Evolutionary conservation across 164 flowering plant species (phyloP).

Genomic region (Platanus orientalis): DNA sequence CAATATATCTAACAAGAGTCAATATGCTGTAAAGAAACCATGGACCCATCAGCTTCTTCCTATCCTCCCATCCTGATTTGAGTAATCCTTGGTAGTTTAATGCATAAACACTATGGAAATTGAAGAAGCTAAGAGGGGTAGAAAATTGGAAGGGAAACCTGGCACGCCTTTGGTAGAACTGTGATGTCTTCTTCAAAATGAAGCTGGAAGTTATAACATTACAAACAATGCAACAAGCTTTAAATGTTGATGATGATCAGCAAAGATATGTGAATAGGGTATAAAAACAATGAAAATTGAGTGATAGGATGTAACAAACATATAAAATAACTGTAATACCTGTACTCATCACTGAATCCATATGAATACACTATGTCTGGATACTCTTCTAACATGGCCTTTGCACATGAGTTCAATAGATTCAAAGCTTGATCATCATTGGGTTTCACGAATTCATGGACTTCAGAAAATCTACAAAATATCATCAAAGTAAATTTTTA

Average conservation of each 20-base stretch:
- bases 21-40: too few species aligned
- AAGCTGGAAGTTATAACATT: constrained; percentile 47
- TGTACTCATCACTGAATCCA: constrained; percentile 91
- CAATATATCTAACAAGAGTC: too few species aligned
- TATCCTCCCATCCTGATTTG: neutral
- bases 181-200: constrained; percentile 58
- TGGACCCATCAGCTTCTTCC: neutral
- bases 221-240: constrained; percentile 8
- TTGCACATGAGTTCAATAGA: constrained; percentile 91
- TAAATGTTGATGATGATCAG: neutral
- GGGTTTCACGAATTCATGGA: constrained; percentile 83
- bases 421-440: constrained; percentile 73
- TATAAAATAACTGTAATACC: constrained; percentile 30
- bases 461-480: constrained; percentile 63
- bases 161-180: constrained; percentile 47
- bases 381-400: constrained; percentile 59
- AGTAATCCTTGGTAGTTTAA: too few species aligned
- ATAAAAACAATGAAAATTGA: neutral
- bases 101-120: neutral
- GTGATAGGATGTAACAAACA: too few species aligned
- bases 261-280: neutral
- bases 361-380: constrained; percentile 69
- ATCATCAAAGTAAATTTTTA: neutral
- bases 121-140: neutral
- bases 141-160: constrained; percentile 37